Conservation (phyloP, 1,284 basidiomycete species). For the Apiotrichum mycotoxinovorans region DNA sequence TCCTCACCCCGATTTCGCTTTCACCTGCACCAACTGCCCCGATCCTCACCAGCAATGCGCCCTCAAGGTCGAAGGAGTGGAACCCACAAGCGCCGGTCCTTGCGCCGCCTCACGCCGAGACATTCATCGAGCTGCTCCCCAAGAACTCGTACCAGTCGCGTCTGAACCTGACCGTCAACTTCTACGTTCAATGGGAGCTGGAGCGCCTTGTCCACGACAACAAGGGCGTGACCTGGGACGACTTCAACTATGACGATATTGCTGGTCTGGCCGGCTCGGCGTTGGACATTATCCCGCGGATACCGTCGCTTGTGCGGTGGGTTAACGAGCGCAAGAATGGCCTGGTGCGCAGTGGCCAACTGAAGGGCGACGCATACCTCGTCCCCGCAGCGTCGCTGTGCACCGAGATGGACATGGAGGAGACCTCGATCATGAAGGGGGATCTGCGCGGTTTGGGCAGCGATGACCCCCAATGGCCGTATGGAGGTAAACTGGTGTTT, state of each 20-base stretch:
- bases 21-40: no score
- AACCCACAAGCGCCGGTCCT: background rate
- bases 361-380: background rate
- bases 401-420: slow-evolving; percentile 27
- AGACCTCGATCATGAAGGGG: slow-evolving; percentile 18
- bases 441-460: slow-evolving; percentile 16
- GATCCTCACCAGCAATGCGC: no score
- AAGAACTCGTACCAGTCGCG: slow-evolving; percentile 20
- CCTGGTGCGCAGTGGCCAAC: background rate
- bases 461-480: slow-evolving; percentile 21
- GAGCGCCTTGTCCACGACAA: slow-evolving; percentile 16
- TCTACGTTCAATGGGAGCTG: slow-evolving; percentile 37
- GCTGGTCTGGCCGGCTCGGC: slow-evolving; percentile 15
- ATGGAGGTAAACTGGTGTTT: slow-evolving; percentile 32
- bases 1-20: no score
- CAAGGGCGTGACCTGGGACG: slow-evolving; percentile 16
- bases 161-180: slow-evolving; percentile 19
- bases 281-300: slow-evolving; percentile 8
- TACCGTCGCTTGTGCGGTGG: background rate
- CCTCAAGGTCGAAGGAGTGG: background rate
- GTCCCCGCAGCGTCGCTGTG: background rate
- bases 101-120: background rate
- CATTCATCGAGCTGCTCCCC: slow-evolving; percentile 18
- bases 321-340: background rate
- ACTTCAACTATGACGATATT: slow-evolving; percentile 23